These are phyloP conservation scores for Choanephora cucurbitarum DNA, from an alignment of 371 early-diverging fungal genomes.

Conservation along the genomic window DNA sequence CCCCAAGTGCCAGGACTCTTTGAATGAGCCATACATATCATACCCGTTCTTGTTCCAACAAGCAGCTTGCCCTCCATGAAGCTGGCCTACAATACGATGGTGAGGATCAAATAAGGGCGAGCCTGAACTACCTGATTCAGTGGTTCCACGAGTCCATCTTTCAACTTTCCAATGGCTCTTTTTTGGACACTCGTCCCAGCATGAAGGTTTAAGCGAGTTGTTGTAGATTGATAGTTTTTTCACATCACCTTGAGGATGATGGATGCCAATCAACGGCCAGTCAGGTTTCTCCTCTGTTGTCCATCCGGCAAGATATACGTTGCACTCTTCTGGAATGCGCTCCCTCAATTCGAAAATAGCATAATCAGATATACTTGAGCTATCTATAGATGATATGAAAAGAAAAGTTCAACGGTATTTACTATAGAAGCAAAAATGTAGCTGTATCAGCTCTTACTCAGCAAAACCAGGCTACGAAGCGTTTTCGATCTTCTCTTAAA, in stretches of 20 bases:
- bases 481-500: constrained; percentile 36
- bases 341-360: constrained; percentile 54
- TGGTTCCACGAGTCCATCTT: constrained; percentile 39
- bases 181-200: constrained; percentile 45
- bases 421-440: not conserved
- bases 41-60: constrained; percentile 47
- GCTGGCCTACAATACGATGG: constrained; percentile 50
- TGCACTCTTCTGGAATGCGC: constrained; percentile 47
- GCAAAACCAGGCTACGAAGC: constrained; percentile 41
- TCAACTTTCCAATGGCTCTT: constrained; percentile 33
- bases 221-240: constrained; percentile 51
- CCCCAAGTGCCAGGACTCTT: constrained; percentile 29
- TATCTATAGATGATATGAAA: constrained; percentile 15
- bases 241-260: constrained; percentile 53
- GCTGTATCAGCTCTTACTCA: constrained; percentile 21
- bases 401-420: not conserved
- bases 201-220: constrained; percentile 29
- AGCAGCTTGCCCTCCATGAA: constrained; percentile 52
- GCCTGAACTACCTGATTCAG: constrained; percentile 57
- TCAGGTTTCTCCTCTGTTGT: constrained; percentile 23
- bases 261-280: constrained; percentile 46
- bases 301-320: constrained; percentile 53
- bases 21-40: constrained; percentile 48
- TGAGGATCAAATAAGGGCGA: constrained; percentile 51
- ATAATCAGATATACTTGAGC: constrained; percentile 33